Evolutionary conservation across 202 grass and related monocot species (phyloP).

Genomic region (Thinopyrum obtusiflorum): DNA sequence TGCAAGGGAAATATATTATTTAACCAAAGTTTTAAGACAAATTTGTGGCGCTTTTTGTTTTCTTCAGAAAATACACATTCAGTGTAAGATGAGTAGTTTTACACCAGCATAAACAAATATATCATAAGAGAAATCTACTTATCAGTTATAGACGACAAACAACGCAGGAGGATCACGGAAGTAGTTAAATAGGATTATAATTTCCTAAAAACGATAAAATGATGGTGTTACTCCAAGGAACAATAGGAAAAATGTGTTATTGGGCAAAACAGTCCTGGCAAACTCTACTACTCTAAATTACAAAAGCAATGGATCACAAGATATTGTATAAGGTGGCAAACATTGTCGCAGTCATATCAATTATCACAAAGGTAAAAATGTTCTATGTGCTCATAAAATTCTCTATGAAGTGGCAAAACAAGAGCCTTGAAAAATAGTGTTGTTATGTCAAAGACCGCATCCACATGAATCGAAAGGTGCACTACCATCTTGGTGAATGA

Average conservation of each 20-base stretch:
- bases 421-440: neutral
- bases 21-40: neutral
- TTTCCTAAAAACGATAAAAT: neutral
- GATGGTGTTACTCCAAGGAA: neutral
- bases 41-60: neutral
- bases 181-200: neutral
- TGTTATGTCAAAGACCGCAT: neutral
- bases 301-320: neutral
- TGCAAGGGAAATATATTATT: neutral
- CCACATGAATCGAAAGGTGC: slow-evolving; percentile 23
- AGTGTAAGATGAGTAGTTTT: neutral
- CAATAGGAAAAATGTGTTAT: neutral
- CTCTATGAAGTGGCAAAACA: slow-evolving; percentile 8
- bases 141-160: neutral
- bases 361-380: neutral
- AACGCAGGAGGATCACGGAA: neutral
- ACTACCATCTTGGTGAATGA: slow-evolving; percentile 13
- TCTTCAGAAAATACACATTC: neutral
- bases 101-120: neutral
- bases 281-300: neutral
- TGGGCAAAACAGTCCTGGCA: neutral
- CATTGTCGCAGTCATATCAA: neutral
- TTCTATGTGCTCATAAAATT: neutral
- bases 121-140: slow-evolving; percentile 2
- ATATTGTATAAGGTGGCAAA: neutral